phyloP scores from a whole-genome alignment of 1,139 yeast genomes.

The Saccharomycopsis crataegensis region DNA sequence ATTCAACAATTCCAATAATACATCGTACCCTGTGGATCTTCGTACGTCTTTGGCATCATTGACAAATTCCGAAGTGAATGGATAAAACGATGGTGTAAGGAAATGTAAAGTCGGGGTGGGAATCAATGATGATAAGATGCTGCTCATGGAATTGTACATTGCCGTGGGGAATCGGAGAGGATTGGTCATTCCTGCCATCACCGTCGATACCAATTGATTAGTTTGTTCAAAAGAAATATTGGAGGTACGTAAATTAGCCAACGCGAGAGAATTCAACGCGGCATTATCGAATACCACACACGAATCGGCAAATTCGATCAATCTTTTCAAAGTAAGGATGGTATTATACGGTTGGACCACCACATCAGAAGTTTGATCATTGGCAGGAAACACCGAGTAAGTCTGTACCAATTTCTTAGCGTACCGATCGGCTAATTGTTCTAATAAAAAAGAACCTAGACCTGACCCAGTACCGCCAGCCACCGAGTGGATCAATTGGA shows the following conservation, averaged over 20 bases:
- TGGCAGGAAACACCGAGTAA: conserved; percentile 76
- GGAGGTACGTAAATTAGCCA: conserved; percentile 36
- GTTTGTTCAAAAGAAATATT: conserved; percentile 59
- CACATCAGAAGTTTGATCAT: conserved; percentile 79
- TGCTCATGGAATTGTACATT: conserved; percentile 79
- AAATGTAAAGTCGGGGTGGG: conserved; percentile 92
- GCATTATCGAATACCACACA: conserved; percentile 87
- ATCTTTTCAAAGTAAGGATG: conserved; percentile 67
- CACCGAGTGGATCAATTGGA: conserved; percentile 89
- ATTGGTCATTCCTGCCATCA: conserved; percentile 77
- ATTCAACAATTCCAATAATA: conserved; percentile 72
- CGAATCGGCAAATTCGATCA: conserved; percentile 80
- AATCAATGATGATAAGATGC: conserved; percentile 72
- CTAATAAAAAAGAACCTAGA: conserved; percentile 76
- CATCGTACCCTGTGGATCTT: conserved; percentile 76
- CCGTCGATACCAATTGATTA: conserved; percentile 79
- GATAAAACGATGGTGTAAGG: conserved; percentile 79
- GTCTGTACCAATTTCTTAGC: conserved; percentile 80
- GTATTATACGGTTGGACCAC: conserved; percentile 97
- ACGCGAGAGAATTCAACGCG: conserved; percentile 66
- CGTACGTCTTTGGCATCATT: conserved; percentile 53
- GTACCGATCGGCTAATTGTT: conserved; percentile 71
- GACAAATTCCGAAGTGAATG: conserved; percentile 64
- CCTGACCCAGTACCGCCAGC: conserved; percentile 99
- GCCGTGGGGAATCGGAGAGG: conserved; percentile 89